Base-by-base conservation (phyloP, 2,329 filamentous ascomycete genomes). In the Dactylonectria estremocensis region DNA sequence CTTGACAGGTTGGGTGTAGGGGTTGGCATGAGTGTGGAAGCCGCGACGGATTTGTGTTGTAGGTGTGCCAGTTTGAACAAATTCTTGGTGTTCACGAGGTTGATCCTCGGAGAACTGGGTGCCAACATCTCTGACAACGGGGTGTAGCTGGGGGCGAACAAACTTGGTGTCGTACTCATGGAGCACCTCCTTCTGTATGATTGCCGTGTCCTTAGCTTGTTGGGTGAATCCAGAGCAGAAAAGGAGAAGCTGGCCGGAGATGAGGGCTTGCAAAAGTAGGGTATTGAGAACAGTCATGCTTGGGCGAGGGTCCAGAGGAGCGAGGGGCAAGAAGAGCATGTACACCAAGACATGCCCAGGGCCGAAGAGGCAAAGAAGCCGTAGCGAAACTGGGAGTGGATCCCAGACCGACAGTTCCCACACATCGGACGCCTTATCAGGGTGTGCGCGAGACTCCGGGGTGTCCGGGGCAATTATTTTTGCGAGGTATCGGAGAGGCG, bases 401-500 rank as follows among this genome's bases (percentile, higher is more conserved):
- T 98, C 95, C 96, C 96, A 99, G 7, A 98, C 88, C 2, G 92
- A 89, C 56, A 99, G 83, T 81, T 99, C 95, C 96, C 96, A 99
- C 10, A 99, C 96, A 80, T 99, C 95, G 11, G 92, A 89, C 28
- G 89, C 88, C 64, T 91, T 90, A 77, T 96, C 92, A 0, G 95
- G 94, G 80, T 98, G 93, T 31, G 94, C 92, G 77, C 95, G 90
- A 28, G 93, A 91, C 71, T 95, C 90, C n/a, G 95, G 93, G 22
- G 90, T 91, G 40, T 91, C 90, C 28, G 88, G 83, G 2, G 90
- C 86, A 37, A 97, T 82, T 50, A 93, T 84, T 69, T 88, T 90
- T 31, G 91, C 88, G 43, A 98, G 80, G 64, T 94, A 91, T 61
- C 91, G 90, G 45, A 98, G 78, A 1, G 96, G 95, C 1, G 95